A percentile compares a stretch with the other conserved stretches of the same genome.
Conservation (phyloP, 495 filamentous ascomycete species). For the Hypoxylon lenormandii region DNA sequence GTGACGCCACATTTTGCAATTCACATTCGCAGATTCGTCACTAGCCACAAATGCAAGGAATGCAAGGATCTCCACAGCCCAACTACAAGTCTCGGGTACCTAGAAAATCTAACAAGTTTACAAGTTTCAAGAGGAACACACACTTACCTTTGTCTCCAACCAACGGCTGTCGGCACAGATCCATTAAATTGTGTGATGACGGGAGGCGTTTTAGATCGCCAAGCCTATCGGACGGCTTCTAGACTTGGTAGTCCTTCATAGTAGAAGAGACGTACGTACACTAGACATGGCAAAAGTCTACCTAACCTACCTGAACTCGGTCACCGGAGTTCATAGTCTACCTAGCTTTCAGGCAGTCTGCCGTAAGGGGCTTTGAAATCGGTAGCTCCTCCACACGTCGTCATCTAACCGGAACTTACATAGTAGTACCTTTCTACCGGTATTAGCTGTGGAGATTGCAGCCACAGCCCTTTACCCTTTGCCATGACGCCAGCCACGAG, state of each 20-base stretch:
- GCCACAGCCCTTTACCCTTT: slow-evolving; percentile 17
- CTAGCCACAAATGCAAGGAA: slow-evolving; percentile 28
- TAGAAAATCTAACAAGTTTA: too few relatives aligned
- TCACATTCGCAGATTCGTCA: slow-evolving; percentile 23
- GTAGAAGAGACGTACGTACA: background rate
- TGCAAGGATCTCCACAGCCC: background rate
- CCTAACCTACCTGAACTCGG: background rate
- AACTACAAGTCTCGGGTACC: background rate
- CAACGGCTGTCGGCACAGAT: slow-evolving; percentile 26
- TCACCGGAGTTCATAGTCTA: background rate
- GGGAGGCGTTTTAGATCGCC: background rate
- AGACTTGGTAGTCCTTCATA: background rate
- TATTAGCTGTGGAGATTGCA: slow-evolving; percentile 13
- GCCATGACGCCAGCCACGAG: slow-evolving; percentile 36
- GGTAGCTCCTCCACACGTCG: slow-evolving; percentile 19
- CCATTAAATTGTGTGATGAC: slow-evolving; percentile 9
- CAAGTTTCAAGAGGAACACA: slow-evolving; percentile 4
- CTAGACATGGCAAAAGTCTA: too few relatives aligned
- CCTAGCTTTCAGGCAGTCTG: background rate
- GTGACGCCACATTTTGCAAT: slow-evolving; percentile 40
- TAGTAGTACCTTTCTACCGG: slow-evolving; percentile 19
- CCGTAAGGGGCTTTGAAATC: background rate
- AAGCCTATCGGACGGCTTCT: slow-evolving; percentile 15
- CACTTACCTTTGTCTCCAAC: slow-evolving; percentile 3
- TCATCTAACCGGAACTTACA: slow-evolving; percentile 18